Conservation (phyloP, 2,329 filamentous ascomycete genomes). For the Fusarium penzigii region DNA sequence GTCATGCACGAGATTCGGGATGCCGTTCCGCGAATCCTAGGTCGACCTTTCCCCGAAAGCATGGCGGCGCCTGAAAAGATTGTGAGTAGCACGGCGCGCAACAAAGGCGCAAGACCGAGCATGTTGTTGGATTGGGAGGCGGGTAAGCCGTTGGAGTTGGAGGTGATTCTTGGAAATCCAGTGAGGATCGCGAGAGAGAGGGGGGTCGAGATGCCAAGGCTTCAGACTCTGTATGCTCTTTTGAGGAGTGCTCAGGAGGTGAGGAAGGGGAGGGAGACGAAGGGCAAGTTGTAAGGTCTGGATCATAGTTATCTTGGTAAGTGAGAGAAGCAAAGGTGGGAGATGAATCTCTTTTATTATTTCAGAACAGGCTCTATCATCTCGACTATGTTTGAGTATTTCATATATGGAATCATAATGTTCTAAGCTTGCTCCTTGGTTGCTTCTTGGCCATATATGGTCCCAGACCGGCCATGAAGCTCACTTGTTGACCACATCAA, state of each 20-base stretch:
- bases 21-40: constrained; percentile 63
- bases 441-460: no score
- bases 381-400: no score
- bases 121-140: constrained; percentile 73
- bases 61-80: constrained; percentile 66
- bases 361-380: neutral
- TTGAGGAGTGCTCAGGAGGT: constrained; percentile 61
- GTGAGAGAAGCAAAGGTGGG: neutral
- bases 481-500: no score
- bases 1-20: constrained; percentile 71
- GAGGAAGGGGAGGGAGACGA: constrained; percentile 45
- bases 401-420: no score
- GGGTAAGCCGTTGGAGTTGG: constrained; percentile 66
- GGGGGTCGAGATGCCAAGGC: constrained; percentile 64
- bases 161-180: constrained; percentile 72
- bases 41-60: constrained; percentile 55
- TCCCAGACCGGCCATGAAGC: no score
- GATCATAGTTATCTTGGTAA: constrained; percentile 2
- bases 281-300: constrained; percentile 38
- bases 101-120: constrained; percentile 63
- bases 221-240: constrained; percentile 69
- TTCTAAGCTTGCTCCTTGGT: no score
- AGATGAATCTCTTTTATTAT: neutral
- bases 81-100: constrained; percentile 62
- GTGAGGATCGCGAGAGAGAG: constrained; percentile 63